Conservation (phyloP, 2,329 filamentous ascomycete genomes). For the Corynespora cassiicola region DNA sequence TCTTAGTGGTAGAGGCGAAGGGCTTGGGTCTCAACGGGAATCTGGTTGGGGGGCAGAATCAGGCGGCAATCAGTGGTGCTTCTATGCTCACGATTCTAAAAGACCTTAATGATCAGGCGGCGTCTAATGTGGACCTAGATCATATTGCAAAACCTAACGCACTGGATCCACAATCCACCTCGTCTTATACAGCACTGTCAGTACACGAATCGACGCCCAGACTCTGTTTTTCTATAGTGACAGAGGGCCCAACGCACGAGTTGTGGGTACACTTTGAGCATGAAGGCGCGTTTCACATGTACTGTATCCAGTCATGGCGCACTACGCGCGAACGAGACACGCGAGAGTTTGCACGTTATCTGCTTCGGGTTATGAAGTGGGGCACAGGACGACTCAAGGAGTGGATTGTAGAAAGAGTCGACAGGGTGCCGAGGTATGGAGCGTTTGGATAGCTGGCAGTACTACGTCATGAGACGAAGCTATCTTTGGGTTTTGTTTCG, state of each 20-base stretch:
- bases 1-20: slow-evolving; percentile 22
- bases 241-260: slow-evolving; percentile 22
- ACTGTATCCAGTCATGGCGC: slow-evolving; percentile 13
- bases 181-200: too few relatives aligned
- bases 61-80: slow-evolving; percentile 21
- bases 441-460: too few relatives aligned
- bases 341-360: slow-evolving; percentile 12
- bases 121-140: slow-evolving; percentile 5
- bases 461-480: too few relatives aligned
- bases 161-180: slow-evolving; percentile 1
- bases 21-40: slow-evolving; percentile 16
- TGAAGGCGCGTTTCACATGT: slow-evolving; percentile 14
- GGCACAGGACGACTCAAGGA: slow-evolving; percentile 7
- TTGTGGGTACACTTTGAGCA: slow-evolving; percentile 21
- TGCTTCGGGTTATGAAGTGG: slow-evolving; percentile 15
- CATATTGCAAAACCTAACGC: too few relatives aligned
- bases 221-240: slow-evolving; percentile 7
- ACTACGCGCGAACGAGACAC: slow-evolving; percentile 11
- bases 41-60: slow-evolving; percentile 23
- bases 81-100: slow-evolving; percentile 20
- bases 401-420: slow-evolving; percentile 11
- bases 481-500: too few relatives aligned
- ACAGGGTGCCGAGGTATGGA: slow-evolving; percentile 8
- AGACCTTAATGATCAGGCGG: slow-evolving; percentile 16
- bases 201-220: slow-evolving; percentile 1